Percentiles rank a stretch among this genome's conserved stretches.
These are phyloP conservation scores for Coemansia sp. DNA, from an alignment of 371 early-diverging fungal species.

Conservation along the genomic window DNA sequence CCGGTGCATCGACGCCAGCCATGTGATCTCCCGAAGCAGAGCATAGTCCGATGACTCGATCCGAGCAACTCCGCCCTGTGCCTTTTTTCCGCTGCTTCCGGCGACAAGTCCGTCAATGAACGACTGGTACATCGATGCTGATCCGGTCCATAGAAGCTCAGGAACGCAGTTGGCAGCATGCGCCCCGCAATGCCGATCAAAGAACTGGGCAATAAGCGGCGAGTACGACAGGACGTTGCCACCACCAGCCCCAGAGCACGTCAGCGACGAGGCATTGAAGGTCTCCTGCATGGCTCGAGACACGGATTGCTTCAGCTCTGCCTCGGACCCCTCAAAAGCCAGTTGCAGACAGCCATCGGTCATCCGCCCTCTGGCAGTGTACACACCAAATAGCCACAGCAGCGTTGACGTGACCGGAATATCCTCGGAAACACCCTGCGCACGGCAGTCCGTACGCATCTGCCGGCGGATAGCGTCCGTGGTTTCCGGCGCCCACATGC, in stretches of 20 bases:
- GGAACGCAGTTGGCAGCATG: conserved; percentile 17
- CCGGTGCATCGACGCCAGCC: conserved; percentile 46
- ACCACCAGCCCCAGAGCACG: background rate
- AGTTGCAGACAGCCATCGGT: background rate
- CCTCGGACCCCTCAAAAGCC: conserved; percentile 9
- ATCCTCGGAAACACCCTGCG: conserved; percentile 20
- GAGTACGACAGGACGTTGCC: conserved; percentile 10
- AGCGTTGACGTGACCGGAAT: conserved; percentile 12
- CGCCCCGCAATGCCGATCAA: conserved; percentile 23
- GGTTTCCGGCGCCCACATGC: conserved; percentile 15
- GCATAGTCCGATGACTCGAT: conserved; percentile 14
- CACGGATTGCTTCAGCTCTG: background rate
- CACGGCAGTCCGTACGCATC: conserved; percentile 12
- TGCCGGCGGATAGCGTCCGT: background rate
- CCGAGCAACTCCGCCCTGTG: background rate
- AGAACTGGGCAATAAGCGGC: conserved; percentile 19
- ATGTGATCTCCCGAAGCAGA: conserved; percentile 36
- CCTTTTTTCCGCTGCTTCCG: background rate
- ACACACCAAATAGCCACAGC: conserved; percentile 29
- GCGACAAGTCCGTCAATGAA: conserved; percentile 21
- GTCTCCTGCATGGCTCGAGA: background rate
- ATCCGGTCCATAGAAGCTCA: conserved; percentile 31
- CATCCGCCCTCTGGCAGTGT: conserved; percentile 11
- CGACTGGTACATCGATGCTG: conserved; percentile 11
- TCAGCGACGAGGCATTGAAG: conserved; percentile 11